Evolutionary conservation across 192 early-diverging fungal species (phyloP).

Genomic region (Cladochytrium replicatum): DNA sequence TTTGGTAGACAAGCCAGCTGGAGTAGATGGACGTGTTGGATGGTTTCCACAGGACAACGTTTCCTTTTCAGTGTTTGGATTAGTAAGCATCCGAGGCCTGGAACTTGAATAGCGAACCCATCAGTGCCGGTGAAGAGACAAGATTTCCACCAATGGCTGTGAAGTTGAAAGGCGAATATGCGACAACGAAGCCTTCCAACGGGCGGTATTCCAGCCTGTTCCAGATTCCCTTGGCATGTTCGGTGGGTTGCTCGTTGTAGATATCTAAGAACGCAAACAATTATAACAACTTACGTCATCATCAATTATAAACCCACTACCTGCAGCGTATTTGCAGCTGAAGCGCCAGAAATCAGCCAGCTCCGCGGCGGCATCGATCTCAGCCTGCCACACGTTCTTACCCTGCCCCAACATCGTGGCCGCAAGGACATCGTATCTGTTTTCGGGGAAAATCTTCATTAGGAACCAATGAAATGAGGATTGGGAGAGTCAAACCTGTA

Average conservation of each 20-base stretch:
- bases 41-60: constrained; percentile 96
- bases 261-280: constrained; percentile 45
- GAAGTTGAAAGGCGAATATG: constrained; percentile 98
- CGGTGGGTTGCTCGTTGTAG: constrained; percentile 84
- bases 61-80: constrained; percentile 19
- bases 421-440: constrained; percentile 70
- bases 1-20: constrained; percentile 83
- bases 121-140: constrained; percentile 82
- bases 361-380: constrained; percentile 97
- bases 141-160: constrained; percentile 98
- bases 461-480: neutral
- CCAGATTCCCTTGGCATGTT: constrained; percentile 77
- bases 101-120: constrained; percentile 47
- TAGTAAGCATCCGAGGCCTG: neutral
- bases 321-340: constrained; percentile 78
- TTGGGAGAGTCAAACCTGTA: constrained; percentile 56
- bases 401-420: constrained; percentile 97
- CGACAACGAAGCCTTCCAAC: constrained; percentile 96
- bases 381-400: constrained; percentile 98
- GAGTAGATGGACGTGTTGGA: constrained; percentile 76
- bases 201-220: constrained; percentile 93
- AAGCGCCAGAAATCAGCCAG: constrained; percentile 91
- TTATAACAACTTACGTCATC: neutral
- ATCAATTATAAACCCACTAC: constrained; percentile 11
- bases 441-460: constrained; percentile 12